Base-by-base conservation (phyloP, 2,329 filamentous ascomycete species). In the Fusarium musae region DNA sequence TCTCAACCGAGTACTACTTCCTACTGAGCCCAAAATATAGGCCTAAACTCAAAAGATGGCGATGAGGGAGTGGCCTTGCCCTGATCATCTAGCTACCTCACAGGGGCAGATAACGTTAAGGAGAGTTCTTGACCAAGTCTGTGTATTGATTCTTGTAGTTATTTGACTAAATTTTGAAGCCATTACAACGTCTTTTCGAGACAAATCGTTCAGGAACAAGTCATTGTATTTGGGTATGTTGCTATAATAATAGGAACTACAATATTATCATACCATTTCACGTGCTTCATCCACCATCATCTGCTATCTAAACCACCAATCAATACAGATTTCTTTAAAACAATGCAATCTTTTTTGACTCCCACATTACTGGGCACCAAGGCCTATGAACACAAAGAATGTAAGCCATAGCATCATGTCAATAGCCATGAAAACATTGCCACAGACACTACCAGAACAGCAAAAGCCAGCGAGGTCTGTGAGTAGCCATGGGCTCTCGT, bases 191-290 rank as follows among this genome's bases (percentile, higher is more conserved):
- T 11, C 3, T 19, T 13, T n/a, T 54, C 13, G 26, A 30, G 19
- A 17, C 23, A 11, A 21, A 10, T 30, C 21, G 16, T 44, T 23
- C 17, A 19, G 16, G 10, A 17, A 34, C 32, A 10, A 13, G 11
- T 16, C n/a, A 21, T 63, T 34, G 9, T 21, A 62, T 19, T 23
- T 23, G 43, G 53, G 44, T 50, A 52, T 36, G 42, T 63, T 70
- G 37, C 67, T 40, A 12, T 50, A 53, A 60, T 59, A 65, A 63
- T 63, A 58, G 73, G 77, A 75, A 50, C 64, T 75, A 69, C 36
- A 49, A 50, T 34, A 46, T 69, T 40, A 68, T 30, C 53, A 71
- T 68, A 21, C 72, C 65, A 72, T 66, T 57, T 53, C 34, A 73
- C 26, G 58, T 58, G 23, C 30, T 70, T 74, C 67, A n/a, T 73